Conservation (phyloP, 257 asterid genomes). For the Scutellaria baicalensis region DNA sequence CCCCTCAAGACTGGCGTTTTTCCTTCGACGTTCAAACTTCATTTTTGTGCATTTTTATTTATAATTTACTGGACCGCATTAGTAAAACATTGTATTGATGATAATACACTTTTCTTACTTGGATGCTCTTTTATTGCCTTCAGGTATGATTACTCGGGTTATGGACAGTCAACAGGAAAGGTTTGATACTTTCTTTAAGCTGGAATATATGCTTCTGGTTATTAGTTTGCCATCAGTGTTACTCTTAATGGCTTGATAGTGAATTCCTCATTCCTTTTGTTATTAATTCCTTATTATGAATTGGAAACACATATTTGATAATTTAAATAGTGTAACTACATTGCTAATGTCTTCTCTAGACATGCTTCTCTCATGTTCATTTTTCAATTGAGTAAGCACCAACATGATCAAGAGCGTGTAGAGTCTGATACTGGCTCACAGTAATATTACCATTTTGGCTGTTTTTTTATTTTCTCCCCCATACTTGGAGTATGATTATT, state of each 20-base stretch:
- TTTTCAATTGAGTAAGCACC: not conserved
- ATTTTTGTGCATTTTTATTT: not conserved
- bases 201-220: not conserved
- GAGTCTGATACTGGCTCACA: too few species aligned
- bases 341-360: not conserved
- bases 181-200: conserved; percentile 42
- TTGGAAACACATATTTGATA: not conserved
- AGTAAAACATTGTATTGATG: not conserved
- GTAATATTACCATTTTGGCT: too few species aligned
- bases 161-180: conserved; percentile 97
- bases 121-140: conserved; percentile 9
- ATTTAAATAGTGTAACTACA: not conserved
- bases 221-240: not conserved
- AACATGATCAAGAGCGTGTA: too few species aligned
- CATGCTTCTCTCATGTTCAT: not conserved
- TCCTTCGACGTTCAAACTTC: not conserved
- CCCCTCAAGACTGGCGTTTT: not conserved
- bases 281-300: not conserved
- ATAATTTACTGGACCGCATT: not conserved
- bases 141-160: conserved; percentile 99
- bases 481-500: too few species aligned
- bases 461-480: too few species aligned
- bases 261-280: not conserved
- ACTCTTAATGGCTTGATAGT: not conserved
- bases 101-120: conserved; percentile 10